Evolutionary conservation across 225 moss, liverwort and hornwort species (phyloP).

Genomic region (Pleurozium schreberi): DNA sequence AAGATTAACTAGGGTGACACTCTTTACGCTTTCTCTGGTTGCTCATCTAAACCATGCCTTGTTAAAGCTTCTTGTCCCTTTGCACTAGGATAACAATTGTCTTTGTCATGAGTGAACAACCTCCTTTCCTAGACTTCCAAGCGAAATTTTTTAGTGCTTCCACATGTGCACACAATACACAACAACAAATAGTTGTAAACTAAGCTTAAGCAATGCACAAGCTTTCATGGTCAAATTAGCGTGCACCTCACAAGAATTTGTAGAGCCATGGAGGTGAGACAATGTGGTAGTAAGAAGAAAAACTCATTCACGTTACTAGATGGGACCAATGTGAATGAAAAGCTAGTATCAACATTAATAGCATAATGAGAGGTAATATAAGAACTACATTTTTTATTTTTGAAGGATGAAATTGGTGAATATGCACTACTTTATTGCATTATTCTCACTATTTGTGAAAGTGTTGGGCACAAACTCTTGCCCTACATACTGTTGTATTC

Average conservation of each 20-base stretch:
- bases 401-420: not conserved
- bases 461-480: not conserved
- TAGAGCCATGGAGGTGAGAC: not conserved
- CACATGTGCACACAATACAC: not conserved
- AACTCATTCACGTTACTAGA: not conserved
- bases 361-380: too few relatives aligned
- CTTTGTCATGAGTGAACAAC: not conserved
- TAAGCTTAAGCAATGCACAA: too few relatives aligned
- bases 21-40: not conserved
- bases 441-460: not conserved
- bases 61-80: not conserved
- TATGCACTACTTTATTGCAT: not conserved
- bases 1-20: rapidly evolving
- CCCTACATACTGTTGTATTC: not conserved
- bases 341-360: not conserved
- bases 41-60: rapidly evolving
- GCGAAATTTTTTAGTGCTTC: not conserved
- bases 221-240: not conserved
- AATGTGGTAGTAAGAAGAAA: not conserved
- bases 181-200: not conserved
- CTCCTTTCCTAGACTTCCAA: not conserved
- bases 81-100: not conserved
- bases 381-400: not conserved
- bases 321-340: not conserved
- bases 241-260: not conserved